These are phyloP conservation scores for Strobilomyces dryophilus DNA, from an alignment of 768 basidiomycete species.

Conservation along the genomic window DNA sequence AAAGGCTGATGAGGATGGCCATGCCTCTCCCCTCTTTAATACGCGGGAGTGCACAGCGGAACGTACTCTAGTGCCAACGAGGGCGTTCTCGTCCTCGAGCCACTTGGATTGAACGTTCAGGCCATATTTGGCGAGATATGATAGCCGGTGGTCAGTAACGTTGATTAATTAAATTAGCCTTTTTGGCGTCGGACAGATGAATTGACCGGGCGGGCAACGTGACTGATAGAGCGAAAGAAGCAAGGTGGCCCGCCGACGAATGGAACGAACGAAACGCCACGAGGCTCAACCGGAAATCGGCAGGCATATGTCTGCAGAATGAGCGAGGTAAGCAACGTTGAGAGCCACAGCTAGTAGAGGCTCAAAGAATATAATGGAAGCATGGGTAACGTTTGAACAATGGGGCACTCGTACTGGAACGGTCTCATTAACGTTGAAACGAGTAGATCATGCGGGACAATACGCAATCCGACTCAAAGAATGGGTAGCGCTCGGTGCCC, in stretches of 20 bases:
- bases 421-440: too few relatives aligned
- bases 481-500: too few relatives aligned
- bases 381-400: background rate
- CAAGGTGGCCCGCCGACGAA: background rate
- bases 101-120: background rate
- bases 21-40: background rate
- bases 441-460: too few relatives aligned
- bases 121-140: background rate
- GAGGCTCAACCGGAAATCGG: background rate
- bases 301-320: background rate
- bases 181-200: background rate
- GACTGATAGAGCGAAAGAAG: background rate
- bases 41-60: background rate
- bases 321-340: background rate
- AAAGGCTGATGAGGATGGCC: constrained; percentile 4
- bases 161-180: background rate
- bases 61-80: background rate
- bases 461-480: too few relatives aligned
- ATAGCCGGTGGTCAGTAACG: background rate
- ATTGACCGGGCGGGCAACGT: background rate
- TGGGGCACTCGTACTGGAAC: background rate
- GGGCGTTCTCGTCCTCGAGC: background rate
- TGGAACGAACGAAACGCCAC: background rate
- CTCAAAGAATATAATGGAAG: too few relatives aligned
- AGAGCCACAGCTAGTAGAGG: background rate